Percentiles rank a stretch among this genome's conserved stretches.
phyloP scores from a whole-genome alignment of 1,284 basidiomycete genomes.

The Mycosarcoma maydis region DNA sequence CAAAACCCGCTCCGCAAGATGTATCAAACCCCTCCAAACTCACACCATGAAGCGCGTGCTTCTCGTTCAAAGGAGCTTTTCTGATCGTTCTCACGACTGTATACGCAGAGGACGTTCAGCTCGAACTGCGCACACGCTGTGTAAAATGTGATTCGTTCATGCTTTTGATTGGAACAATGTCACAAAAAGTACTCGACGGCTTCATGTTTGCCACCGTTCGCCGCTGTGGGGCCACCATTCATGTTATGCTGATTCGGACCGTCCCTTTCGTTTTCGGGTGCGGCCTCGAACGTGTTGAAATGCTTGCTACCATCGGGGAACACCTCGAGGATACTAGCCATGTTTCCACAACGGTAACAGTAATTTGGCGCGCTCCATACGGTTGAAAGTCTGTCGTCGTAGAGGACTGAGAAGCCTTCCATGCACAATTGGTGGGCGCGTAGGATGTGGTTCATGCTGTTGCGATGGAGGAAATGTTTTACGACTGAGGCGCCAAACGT shows the following conservation, averaged over 20 bases:
- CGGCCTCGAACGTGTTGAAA: conserved; percentile 98
- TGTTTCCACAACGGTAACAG: conserved; percentile 97
- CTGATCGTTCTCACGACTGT: too few species aligned
- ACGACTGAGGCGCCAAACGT: conserved; percentile 98
- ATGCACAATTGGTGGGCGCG: conserved; percentile 99
- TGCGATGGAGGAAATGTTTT: conserved; percentile 90
- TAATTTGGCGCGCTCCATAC: conserved; percentile 99
- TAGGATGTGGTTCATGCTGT: conserved; percentile 96
- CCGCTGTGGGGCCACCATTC: conserved; percentile 21
- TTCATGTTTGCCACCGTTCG: conserved; percentile 40
- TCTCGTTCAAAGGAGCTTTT: too few species aligned
- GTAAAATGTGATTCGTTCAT: too few species aligned
- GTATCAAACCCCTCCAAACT: too few species aligned
- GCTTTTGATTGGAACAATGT: too few species aligned
- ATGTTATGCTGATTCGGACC: conserved; percentile 61
- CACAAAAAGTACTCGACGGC: conserved; percentile 61
- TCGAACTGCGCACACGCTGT: too few species aligned
- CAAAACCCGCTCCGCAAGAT: too few species aligned
- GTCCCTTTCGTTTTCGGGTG: conserved; percentile 88
- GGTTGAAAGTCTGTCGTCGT: conserved; percentile 92
- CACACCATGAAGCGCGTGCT: too few species aligned
- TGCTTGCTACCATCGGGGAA: conserved; percentile 87
- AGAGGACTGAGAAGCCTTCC: conserved; percentile 96
- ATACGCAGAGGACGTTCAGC: too few species aligned
- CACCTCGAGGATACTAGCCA: conserved; percentile 94